These are phyloP conservation scores for Candida oleophila DNA, from an alignment of 805 yeast genomes.

Conservation along the genomic window DNA sequence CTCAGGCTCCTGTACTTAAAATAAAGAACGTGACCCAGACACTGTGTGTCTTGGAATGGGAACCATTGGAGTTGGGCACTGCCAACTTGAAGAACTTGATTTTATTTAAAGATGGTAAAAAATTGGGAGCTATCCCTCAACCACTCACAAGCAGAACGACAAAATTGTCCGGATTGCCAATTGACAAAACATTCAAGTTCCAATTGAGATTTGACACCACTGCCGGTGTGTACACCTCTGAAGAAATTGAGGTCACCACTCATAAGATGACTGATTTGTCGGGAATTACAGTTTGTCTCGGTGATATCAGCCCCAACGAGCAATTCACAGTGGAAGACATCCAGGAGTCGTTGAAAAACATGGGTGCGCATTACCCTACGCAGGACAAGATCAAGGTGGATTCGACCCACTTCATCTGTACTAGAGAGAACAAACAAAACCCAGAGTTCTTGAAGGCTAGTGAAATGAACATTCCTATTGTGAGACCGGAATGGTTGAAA, in stretches of 20 bases:
- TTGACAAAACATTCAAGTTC: slow-evolving; percentile 79
- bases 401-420: slow-evolving; percentile 91
- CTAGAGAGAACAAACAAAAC: slow-evolving; percentile 55
- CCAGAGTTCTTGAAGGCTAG: slow-evolving; percentile 76
- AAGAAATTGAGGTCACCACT: slow-evolving; percentile 67
- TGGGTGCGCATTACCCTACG: slow-evolving; percentile 76
- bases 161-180: slow-evolving; percentile 86
- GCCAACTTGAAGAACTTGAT: slow-evolving; percentile 74
- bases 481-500: slow-evolving; percentile 94
- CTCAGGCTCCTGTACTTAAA: slow-evolving; percentile 67
- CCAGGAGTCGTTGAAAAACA: slow-evolving; percentile 56
- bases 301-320: slow-evolving; percentile 65
- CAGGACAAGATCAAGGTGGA: slow-evolving; percentile 77
- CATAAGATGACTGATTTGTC: slow-evolving; percentile 95
- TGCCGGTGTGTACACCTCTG: slow-evolving; percentile 80
- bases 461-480: slow-evolving; percentile 86
- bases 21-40: slow-evolving; percentile 87
- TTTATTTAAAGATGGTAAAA: slow-evolving; percentile 69
- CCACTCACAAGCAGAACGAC: slow-evolving; percentile 78
- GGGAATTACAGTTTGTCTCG: slow-evolving; percentile 89
- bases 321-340: slow-evolving; percentile 51
- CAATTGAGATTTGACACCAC: slow-evolving; percentile 81
- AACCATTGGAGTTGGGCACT: slow-evolving; percentile 76
- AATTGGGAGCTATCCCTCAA: slow-evolving; percentile 80
- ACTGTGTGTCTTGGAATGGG: slow-evolving; percentile 94